Evolutionary conservation across 2,329 filamentous ascomycete species (phyloP).

Genomic region (Fusarium floridanum): DNA sequence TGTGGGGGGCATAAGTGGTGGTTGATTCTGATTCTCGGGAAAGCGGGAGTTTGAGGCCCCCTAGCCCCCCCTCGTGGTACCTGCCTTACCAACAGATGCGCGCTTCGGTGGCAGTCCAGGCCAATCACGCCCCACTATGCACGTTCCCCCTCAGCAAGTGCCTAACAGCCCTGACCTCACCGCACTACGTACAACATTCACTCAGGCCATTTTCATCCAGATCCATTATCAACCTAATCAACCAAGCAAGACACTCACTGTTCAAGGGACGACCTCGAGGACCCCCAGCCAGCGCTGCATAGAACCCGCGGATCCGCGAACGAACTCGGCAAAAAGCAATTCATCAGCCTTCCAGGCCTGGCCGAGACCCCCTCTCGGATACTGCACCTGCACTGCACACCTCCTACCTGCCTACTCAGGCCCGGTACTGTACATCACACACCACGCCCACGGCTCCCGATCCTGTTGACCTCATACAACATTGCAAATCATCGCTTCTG

Average conservation of each 20-base stretch:
- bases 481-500: neutral
- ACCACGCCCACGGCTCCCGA: constrained; percentile 10
- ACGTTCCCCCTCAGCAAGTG: constrained; percentile 13
- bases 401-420: neutral
- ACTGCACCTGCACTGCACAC: too few species aligned
- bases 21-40: neutral
- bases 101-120: neutral
- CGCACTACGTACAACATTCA: constrained; percentile 3
- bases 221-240: constrained; percentile 1
- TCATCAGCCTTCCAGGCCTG: neutral
- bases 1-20: neutral
- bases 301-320: neutral
- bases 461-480: constrained; percentile 15
- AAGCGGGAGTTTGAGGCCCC: constrained; percentile 2
- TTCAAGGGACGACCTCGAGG: neutral
- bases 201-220: neutral
- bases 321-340: constrained; percentile 12
- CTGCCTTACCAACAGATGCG: neutral
- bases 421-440: neutral
- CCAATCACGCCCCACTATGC: neutral
- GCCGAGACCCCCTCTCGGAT: neutral
- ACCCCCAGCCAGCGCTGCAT: neutral
- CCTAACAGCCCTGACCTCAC: constrained; percentile 22
- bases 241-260: neutral
- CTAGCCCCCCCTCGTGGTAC: neutral